Evolutionary conservation across 805 yeast species (phyloP), one percentile per base, ranked within the genome.

Genomic region (Ogataea kodamae): DNA sequence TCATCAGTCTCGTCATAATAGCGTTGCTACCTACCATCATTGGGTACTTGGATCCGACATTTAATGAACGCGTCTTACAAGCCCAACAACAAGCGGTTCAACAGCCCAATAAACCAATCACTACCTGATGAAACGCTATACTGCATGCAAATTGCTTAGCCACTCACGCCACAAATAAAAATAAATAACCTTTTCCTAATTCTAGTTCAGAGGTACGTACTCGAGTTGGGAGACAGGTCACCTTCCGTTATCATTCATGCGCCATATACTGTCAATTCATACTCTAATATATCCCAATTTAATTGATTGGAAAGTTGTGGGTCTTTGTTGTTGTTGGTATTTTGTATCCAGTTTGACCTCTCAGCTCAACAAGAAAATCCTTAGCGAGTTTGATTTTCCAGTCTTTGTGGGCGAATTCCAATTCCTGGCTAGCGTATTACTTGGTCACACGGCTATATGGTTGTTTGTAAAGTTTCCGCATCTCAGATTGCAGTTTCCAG

Each of bases 341-440:
- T 47, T 65, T 12, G 67, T 76, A 8, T 78, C 84, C 9, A 72
- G 85, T 3, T 48, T 75, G 3, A 81, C 84, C 1, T 74, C 86
- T 0, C 86, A 79, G 46, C 61, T 76, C 19, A 78, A 84, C 3
- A 79, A 78, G 42, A 23, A 59, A 10, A 76, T 79, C 3, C 57
- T 81, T 25, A 65, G 65, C 9, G 64, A 67, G 37, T 75, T 78
- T 49, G 73, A 76, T 2, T 72, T 68, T 50, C 86, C 88, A 2
- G 55, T 80, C 10, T 76, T 79, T 33, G 59, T 81, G 22, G 79
- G 84, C 6, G 84, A 76, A 49, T 71, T 70, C 41, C 87, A 81
- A 47, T 81, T 78, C 42, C 39, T 72, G 4, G 67, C 70, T 23
- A 77, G 77, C 7, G 66, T 75, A 9, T 5, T 51, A 4, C 27